Conservation (phyloP, 2,329 filamentous ascomycete species). For the Fusarium piperis region DNA sequence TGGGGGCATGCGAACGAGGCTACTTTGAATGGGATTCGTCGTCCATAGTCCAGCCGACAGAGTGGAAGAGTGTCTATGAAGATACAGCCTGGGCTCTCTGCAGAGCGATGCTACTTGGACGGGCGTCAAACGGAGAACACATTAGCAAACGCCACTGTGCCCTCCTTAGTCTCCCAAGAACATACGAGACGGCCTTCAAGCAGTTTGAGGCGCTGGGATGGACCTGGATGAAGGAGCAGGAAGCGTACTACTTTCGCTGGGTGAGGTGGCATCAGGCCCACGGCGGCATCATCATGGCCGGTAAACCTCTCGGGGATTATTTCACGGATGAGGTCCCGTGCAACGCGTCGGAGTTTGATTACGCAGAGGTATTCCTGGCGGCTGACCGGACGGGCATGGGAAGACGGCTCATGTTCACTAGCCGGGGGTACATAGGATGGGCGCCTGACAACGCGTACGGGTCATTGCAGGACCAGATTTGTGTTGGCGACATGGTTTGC, state of each 20-base stretch:
- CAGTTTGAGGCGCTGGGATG: conserved; percentile 4
- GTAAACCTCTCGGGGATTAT: background rate
- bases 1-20: conserved; percentile 13
- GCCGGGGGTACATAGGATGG: conserved; percentile 16
- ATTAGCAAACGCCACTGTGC: conserved; percentile 4
- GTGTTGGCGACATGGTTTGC: conserved; percentile 9
- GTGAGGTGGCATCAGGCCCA: conserved; percentile 6
- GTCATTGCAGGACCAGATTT: conserved; percentile 1
- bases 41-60: conserved; percentile 1
- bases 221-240: conserved; percentile 14
- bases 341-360: conserved; percentile 13
- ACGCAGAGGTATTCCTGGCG: conserved; percentile 11
- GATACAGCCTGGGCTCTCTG: conserved; percentile 5
- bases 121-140: conserved; percentile 14
- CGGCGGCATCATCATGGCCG: conserved; percentile 3
- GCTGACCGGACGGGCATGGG: conserved; percentile 11
- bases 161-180: conserved; percentile 8
- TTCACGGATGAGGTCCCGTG: conserved; percentile 12
- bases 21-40: conserved; percentile 13
- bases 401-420: conserved; percentile 18
- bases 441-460: conserved; percentile 16
- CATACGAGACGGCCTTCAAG: background rate
- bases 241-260: conserved; percentile 18
- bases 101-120: conserved; percentile 10
- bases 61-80: conserved; percentile 8